phyloP scores from a whole-genome alignment of 352 stramenopile species.

The Pythium biforme region DNA sequence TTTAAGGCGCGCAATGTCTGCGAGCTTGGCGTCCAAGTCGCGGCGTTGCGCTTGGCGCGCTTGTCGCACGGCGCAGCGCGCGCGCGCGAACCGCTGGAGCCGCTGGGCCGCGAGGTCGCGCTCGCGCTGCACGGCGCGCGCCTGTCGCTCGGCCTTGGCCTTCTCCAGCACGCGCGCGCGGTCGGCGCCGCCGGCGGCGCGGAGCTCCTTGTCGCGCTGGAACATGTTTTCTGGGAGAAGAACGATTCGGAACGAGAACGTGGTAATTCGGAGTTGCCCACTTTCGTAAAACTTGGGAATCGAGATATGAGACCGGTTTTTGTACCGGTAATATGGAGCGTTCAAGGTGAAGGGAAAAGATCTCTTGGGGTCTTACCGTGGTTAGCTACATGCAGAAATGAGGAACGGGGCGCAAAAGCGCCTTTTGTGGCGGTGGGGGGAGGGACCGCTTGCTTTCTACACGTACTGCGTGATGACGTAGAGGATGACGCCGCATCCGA shows the following conservation, averaged over 20 bases:
- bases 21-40: constrained; percentile 57
- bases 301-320: background rate
- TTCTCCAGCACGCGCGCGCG: constrained; percentile 54
- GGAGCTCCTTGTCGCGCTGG: constrained; percentile 48
- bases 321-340: background rate
- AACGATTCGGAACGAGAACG: background rate
- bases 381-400: constrained; percentile 41
- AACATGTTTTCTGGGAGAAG: constrained; percentile 36
- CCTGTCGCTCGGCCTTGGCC: constrained; percentile 46
- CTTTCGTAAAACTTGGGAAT: no score
- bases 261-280: no score
- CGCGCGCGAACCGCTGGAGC: constrained; percentile 50
- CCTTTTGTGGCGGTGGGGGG: no score
- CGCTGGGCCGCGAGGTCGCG: constrained; percentile 30
- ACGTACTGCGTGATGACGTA: constrained; percentile 80
- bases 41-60: constrained; percentile 9
- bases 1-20: constrained; percentile 56
- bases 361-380: no score
- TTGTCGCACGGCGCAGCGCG: constrained; percentile 27
- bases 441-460: constrained; percentile 38
- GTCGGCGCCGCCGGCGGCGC: constrained; percentile 32
- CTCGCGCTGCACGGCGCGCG: constrained; percentile 39
- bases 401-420: no score
- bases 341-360: constrained; percentile 58
- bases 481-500: constrained; percentile 66